phyloP scores from a whole-genome alignment of 2,329 filamentous ascomycete genomes.

The Colletotrichum abscissum region DNA sequence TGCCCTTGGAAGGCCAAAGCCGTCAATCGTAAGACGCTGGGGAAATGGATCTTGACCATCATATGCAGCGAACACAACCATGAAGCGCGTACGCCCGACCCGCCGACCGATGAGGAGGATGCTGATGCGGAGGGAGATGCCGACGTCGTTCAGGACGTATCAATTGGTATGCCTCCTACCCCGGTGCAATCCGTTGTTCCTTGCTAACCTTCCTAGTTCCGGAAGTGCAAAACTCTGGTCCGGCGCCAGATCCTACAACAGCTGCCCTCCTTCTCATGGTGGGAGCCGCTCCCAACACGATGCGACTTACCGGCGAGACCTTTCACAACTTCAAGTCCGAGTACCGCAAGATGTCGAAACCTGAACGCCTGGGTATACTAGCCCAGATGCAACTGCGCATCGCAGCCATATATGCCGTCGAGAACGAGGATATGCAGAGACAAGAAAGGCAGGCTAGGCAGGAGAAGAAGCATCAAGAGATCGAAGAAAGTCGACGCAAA shows the following conservation, averaged over 20 bases:
- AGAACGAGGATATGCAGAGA: conserved; percentile 56
- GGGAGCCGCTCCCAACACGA: conserved; percentile 50
- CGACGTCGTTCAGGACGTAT: conserved; percentile 41
- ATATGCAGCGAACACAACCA: conserved; percentile 58
- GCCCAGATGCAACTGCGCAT: conserved; percentile 55
- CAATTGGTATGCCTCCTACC: conserved; percentile 18
- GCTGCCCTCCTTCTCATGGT: conserved; percentile 51
- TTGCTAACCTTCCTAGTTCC: conserved; percentile 16
- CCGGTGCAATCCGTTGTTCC: not conserved
- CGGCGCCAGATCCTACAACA: conserved; percentile 47
- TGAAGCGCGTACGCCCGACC: conserved; percentile 56
- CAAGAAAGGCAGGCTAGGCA: conserved; percentile 51
- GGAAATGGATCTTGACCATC: conserved; percentile 57
- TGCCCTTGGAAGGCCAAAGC: conserved; percentile 60
- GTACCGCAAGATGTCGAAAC: conserved; percentile 55
- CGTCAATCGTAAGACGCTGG: conserved; percentile 54
- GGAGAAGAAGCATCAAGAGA: conserved; percentile 50
- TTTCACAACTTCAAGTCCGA: conserved; percentile 57
- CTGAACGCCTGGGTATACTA: conserved; percentile 51
- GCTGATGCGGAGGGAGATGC: conserved; percentile 42
- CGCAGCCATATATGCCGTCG: conserved; percentile 56
- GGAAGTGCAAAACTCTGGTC: not conserved
- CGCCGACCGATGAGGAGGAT: conserved; percentile 49
- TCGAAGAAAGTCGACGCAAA: conserved; percentile 48
- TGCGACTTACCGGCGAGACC: conserved; percentile 55